Evolutionary conservation across 768 basidiomycete species (phyloP), one percentile per base, ranked within the genome.

Genomic region (Daedaleopsis nitida): DNA sequence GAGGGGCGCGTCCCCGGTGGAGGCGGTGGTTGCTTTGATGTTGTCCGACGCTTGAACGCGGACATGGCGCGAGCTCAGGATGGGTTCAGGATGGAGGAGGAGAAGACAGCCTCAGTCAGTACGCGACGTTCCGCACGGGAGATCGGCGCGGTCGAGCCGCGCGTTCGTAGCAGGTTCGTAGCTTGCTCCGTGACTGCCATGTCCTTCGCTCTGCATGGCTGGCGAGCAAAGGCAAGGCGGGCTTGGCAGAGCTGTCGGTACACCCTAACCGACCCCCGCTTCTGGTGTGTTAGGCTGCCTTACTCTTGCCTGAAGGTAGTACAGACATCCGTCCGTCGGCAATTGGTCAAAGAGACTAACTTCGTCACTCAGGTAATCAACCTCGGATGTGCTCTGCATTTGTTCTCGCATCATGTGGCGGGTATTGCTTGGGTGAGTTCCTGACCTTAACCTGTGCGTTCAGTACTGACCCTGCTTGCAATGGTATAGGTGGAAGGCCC

Each of bases 1-100:
- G 83, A 89, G 37, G 78, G 56, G 38, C 83, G 84, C 45, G 88
- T 87, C 13, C 88, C 89, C 14, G 78, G 65, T 45, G 79, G 77
- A 34, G 74, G 71, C 39, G 70, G 70, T 10, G 74, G 63, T 43
- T 78, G 78, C 65, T 83, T 85, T 38, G 79, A 70, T 24, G 80
- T 71, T 11, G 75, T 69, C 72, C 81, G 88, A 65, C 89, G 81
- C 73, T 87, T 92, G 86, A 92, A 92, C n/a, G 89, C 89, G 63
- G 87, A 88, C 89, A 91, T 90, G 44, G 43, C 13, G 21, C 44
- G 49, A 21, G 7, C 13, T 19, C 12, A 13, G 52, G 43, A 44
- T 16, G 19, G 37, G n/a, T n/a, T n/a, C n/a, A n/a, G n/a, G 3
- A 17, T 3, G 27, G 4, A 32, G 49, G 23, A 19, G 47, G 11